Evolutionary conservation across 805 yeast species (phyloP).

Genomic region (Candida adriatica): DNA sequence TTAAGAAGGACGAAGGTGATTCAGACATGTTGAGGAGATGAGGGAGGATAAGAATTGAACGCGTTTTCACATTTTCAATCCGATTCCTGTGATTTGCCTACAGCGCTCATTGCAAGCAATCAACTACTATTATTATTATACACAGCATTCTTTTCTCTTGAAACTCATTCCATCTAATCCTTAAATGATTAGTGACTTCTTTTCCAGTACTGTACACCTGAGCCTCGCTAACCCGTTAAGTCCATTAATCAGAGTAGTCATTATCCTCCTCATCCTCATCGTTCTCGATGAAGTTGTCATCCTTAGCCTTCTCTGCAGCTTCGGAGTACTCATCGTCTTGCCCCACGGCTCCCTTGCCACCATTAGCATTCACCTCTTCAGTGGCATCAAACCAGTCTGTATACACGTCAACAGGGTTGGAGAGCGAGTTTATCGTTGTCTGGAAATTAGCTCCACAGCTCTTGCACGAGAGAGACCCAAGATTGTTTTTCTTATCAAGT

Average conservation of each 20-base stretch:
- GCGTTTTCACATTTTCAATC: not conserved
- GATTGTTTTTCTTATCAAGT: constrained; percentile 75
- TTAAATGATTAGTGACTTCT: no score
- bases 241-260: constrained; percentile 21
- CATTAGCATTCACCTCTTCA: constrained; percentile 49
- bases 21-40: no score
- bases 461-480: constrained; percentile 84
- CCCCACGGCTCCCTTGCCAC: constrained; percentile 27
- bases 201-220: no score
- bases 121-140: constrained; percentile 1
- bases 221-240: no score
- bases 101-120: no score
- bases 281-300: constrained; percentile 6
- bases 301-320: constrained; percentile 6
- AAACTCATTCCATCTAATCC: no score
- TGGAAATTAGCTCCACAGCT: constrained; percentile 94
- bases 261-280: constrained; percentile 23
- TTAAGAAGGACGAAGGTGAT: constrained; percentile 1
- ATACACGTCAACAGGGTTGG: constrained; percentile 91
- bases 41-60: no score
- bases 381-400: constrained; percentile 99
- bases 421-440: constrained; percentile 65
- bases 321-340: constrained; percentile 26
- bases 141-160: constrained; percentile 1
- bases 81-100: not conserved